Conservation (phyloP, 169 alveolate species). For the Eimeria zaria region DNA sequence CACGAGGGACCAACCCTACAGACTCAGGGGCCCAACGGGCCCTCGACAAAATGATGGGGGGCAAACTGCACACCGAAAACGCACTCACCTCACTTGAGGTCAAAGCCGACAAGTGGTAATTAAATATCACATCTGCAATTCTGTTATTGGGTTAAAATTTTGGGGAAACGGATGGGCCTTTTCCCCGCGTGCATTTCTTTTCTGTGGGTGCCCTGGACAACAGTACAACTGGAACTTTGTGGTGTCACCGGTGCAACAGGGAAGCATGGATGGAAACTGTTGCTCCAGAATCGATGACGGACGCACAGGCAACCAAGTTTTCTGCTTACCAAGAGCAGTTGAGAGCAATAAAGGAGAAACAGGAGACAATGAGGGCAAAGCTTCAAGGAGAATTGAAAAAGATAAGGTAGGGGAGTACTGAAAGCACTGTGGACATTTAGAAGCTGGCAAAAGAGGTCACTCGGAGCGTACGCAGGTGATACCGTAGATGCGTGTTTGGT, state of each 20-base stretch:
- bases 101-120: constrained; percentile 47
- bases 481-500: background rate
- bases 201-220: background rate
- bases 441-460: background rate
- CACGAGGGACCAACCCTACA: constrained; percentile 20
- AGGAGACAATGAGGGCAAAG: constrained; percentile 59
- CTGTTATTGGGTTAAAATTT: background rate
- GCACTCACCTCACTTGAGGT: constrained; percentile 73
- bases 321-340: constrained; percentile 74
- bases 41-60: constrained; percentile 85
- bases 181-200: background rate
- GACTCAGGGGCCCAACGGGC: constrained; percentile 75
- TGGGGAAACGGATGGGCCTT: background rate
- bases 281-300: constrained; percentile 82
- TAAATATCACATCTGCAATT: background rate
- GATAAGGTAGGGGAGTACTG: constrained; percentile 27
- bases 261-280: constrained; percentile 85
- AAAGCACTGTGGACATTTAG: background rate
- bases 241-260: constrained; percentile 23
- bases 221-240: background rate
- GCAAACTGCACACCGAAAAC: constrained; percentile 71
- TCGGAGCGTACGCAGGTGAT: background rate
- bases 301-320: constrained; percentile 66
- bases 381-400: constrained; percentile 41
- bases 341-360: constrained; percentile 49